Base-by-base conservation (phyloP, 257 asterid species). In the Coffea eugenioides region DNA sequence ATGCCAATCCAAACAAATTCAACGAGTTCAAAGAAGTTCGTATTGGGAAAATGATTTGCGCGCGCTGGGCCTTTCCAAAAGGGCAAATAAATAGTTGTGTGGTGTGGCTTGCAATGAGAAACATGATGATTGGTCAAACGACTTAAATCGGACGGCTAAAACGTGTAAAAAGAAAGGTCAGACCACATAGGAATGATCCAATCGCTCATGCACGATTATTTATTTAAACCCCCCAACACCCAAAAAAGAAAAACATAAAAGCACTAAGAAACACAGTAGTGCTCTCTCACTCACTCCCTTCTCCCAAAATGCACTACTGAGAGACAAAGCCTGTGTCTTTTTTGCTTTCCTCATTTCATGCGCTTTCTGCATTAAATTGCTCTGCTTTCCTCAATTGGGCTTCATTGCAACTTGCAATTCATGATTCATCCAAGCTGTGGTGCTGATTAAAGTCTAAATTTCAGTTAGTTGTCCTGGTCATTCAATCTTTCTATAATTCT, bases 21-120 rank as follows among this genome's bases (percentile, higher is more conserved):
- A 62, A 62, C 39, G 31, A 27, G 23, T 2, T 4, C 72, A 34
- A 71, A 75, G 27, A 54, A 82, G 71, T 34, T 75, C 67, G 70
- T 79, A 75, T 57, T 73, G 56, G 82, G 75, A 82, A 75, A 79
- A 73, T 69, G 77, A 78, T 67, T 67, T 76, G 79, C 78, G 27
- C 27, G 27, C 27, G 27, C 27, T 27, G 0, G 27, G 27, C 27
- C 27, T 27, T 27, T 27, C 27, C 27, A 27, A 27, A 27, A 27
- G 27, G 27, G 27, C 27, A 27, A 27, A 27, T 27, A 27, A 27
- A 27, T 27, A 27, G 27, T 27, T 27, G 41, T 39, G 4, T 39
- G 1, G 3, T 4, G 8, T 20, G 8, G 67, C 27, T 8, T 3
- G 2, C 4, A 8, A 65, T 25, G 41, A 10, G 41, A 25, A 65